Percentiles rank a stretch among this genome's conserved stretches.
phyloP scores from a whole-genome alignment of 805 yeast genomes.

The Starmerella bombicola region DNA sequence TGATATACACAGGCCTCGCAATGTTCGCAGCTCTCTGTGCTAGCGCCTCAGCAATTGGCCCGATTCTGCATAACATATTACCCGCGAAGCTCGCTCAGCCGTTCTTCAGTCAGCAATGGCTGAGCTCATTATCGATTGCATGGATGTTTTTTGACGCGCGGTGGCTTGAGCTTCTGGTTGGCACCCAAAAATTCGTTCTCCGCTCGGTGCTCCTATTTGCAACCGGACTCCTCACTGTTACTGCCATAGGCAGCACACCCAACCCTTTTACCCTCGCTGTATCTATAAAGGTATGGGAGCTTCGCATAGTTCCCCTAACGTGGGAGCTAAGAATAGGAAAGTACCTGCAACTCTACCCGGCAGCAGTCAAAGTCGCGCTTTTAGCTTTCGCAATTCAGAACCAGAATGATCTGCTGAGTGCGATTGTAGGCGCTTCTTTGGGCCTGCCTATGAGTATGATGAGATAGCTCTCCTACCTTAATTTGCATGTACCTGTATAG shows the following conservation, averaged over 20 bases:
- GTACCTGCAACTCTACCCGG: background rate
- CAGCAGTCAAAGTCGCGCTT: background rate
- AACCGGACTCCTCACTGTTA: background rate
- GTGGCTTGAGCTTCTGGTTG: constrained; percentile 3
- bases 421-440: background rate
- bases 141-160: background rate
- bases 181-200: background rate
- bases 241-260: background rate
- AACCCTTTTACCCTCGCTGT: background rate
- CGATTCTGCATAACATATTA: background rate
- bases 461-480: no score
- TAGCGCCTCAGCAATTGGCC: background rate
- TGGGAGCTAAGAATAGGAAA: background rate
- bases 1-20: no score
- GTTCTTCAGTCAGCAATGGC: background rate
- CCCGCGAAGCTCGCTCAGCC: background rate
- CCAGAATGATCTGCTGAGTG: background rate
- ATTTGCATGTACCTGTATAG: background rate
- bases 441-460: background rate
- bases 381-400: background rate
- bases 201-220: background rate
- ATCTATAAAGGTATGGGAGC: background rate
- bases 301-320: background rate
- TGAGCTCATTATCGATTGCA: background rate
- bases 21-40: background rate